These are phyloP conservation scores for Aegilops tauschii DNA, from an alignment of 176 grass and related monocot genomes.

Conservation along the genomic window DNA sequence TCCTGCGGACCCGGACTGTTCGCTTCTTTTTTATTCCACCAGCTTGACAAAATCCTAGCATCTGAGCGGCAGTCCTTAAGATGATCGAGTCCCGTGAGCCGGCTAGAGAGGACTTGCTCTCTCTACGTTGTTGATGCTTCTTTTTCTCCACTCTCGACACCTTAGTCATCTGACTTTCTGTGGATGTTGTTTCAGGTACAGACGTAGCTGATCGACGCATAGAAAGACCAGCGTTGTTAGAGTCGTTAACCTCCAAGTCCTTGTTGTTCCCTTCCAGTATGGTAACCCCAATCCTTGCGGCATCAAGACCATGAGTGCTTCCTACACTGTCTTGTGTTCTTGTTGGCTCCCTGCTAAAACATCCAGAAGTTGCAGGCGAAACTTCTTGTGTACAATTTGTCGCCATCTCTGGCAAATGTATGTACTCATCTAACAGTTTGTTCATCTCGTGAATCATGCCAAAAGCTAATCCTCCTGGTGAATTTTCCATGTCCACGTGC, in stretches of 20 bases:
- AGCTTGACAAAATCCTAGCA: conserved; percentile 35
- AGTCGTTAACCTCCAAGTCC: conserved; percentile 26
- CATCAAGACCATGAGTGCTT: not conserved
- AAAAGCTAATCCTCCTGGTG: conserved; percentile 28
- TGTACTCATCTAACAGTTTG: conserved; percentile 32
- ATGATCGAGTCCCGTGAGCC: not conserved
- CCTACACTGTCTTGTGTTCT: conserved; percentile 31
- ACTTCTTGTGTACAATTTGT: not conserved
- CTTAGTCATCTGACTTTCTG: conserved; percentile 6
- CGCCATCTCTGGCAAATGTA: conserved; percentile 17
- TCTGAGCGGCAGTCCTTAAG: conserved; percentile 37
- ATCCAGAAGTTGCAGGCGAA: conserved; percentile 16
- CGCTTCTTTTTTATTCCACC: conserved; percentile 50
- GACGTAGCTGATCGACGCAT: conserved; percentile 16
- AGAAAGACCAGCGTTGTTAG: conserved; percentile 12
- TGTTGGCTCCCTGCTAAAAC: conserved; percentile 15
- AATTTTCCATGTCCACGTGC: conserved; percentile 42
- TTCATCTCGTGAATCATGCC: conserved; percentile 36
- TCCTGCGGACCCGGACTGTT: conserved; percentile 35
- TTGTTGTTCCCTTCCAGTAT: conserved; percentile 1
- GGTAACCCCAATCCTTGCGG: not conserved
- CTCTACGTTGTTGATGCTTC: not conserved
- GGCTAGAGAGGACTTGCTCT: conserved; percentile 11
- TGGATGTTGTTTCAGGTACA: conserved; percentile 12
- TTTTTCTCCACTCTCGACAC: conserved; percentile 7